Percentiles rank a stretch among this genome's conserved stretches.
phyloP scores from a whole-genome alignment of 805 yeast species.

The Saccharomycopsis capsularis region DNA sequence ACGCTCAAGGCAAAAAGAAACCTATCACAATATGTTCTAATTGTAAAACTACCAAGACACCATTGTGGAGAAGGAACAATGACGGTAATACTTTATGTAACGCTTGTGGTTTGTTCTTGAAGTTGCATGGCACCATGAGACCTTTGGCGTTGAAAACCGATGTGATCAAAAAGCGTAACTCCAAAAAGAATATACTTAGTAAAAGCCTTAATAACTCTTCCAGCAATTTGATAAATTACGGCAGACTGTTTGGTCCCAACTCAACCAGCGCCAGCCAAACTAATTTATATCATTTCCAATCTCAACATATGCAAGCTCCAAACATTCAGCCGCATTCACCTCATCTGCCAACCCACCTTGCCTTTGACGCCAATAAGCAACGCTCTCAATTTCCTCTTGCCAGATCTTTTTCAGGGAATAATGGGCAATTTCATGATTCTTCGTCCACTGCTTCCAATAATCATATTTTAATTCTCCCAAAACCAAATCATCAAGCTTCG shows the following conservation, averaged over 20 bases:
- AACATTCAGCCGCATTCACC: constrained; percentile 3
- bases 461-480: constrained; percentile 20
- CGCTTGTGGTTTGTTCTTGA: constrained; percentile 57
- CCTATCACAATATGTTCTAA: constrained; percentile 41
- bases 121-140: constrained; percentile 55
- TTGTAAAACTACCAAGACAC: constrained; percentile 54
- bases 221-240: constrained; percentile 3
- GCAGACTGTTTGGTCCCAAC: neutral
- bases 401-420: neutral
- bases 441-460: constrained; percentile 8
- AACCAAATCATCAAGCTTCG: constrained; percentile 13
- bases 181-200: constrained; percentile 28
- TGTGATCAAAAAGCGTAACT: constrained; percentile 49
- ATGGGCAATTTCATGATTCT: neutral
- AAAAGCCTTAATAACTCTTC: constrained; percentile 11
- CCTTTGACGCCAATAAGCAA: neutral
- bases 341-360: constrained; percentile 1
- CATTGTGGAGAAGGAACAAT: constrained; percentile 56
- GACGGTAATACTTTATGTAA: constrained; percentile 55
- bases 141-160: constrained; percentile 53
- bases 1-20: constrained; percentile 5
- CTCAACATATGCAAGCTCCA: neutral
- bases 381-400: neutral
- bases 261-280: constrained; percentile 1
- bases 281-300: neutral